These are phyloP conservation scores for Akanthomyces muscarius DNA, from an alignment of 2,329 filamentous ascomycete genomes.

Conservation along the genomic window DNA sequence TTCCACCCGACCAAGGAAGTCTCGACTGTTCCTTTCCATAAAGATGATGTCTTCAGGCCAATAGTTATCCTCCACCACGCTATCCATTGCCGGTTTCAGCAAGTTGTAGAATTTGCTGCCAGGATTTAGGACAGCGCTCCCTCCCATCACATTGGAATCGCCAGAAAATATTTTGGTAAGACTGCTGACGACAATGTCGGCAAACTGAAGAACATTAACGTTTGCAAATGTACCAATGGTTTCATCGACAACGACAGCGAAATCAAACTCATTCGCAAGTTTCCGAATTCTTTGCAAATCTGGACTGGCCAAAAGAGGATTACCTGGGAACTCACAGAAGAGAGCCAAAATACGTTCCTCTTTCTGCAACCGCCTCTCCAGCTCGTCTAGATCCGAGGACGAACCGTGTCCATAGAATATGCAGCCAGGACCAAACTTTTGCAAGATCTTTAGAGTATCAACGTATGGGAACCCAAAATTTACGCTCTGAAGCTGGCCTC, in stretches of 20 bases:
- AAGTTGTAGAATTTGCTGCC: constrained; percentile 64
- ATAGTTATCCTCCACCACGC: constrained; percentile 80
- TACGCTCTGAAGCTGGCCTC: constrained; percentile 68
- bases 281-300: constrained; percentile 76
- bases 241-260: constrained; percentile 89
- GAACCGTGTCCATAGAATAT: constrained; percentile 83
- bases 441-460: constrained; percentile 88
- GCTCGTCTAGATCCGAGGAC: constrained; percentile 72
- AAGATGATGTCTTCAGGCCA: constrained; percentile 95
- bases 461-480: constrained; percentile 98
- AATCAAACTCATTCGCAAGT: constrained; percentile 79
- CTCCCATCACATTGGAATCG: constrained; percentile 98
- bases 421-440: constrained; percentile 91
- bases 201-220: constrained; percentile 83
- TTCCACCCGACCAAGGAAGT: constrained; percentile 78
- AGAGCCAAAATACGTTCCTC: constrained; percentile 78
- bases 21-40: constrained; percentile 91
- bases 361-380: constrained; percentile 64
- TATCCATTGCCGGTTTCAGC: constrained; percentile 62
- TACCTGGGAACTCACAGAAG: constrained; percentile 94
- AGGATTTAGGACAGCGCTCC: constrained; percentile 63
- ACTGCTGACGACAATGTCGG: constrained; percentile 90
- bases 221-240: constrained; percentile 97
- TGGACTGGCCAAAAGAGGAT: constrained; percentile 81
- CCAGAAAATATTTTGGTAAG: constrained; percentile 97